Evolutionary conservation across 2,329 filamentous ascomycete genomes (phyloP).

Genomic region (Achaetomium macrosporum): DNA sequence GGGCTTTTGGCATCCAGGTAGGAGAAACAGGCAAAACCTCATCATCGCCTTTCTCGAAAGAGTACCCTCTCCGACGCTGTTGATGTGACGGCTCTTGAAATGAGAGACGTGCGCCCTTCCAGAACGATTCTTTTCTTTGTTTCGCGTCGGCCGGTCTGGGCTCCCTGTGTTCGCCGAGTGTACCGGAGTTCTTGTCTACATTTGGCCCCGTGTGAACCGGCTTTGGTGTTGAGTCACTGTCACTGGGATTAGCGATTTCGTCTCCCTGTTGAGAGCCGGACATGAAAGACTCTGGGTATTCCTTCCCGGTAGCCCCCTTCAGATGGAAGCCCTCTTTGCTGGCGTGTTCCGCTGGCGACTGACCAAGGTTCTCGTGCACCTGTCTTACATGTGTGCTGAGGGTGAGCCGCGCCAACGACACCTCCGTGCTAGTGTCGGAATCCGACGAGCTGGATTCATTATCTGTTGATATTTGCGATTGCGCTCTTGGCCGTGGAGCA

Average conservation of each 20-base stretch:
- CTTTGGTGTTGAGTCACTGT: too few species aligned
- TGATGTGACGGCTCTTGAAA: background rate
- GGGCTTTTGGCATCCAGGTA: background rate
- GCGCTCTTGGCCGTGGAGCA: background rate
- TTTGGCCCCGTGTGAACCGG: too few species aligned
- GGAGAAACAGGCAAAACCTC: conserved; percentile 5
- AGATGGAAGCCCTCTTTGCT: too few species aligned
- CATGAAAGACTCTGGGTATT: too few species aligned
- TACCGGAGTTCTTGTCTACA: too few species aligned
- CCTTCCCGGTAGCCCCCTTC: too few species aligned
- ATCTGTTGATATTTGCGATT: background rate
- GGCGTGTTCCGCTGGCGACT: too few species aligned
- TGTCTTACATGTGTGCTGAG: background rate
- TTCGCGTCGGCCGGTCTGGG: background rate
- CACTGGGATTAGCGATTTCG: too few species aligned
- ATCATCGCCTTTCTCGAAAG: conserved; percentile 11
- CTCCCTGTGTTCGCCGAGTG: background rate
- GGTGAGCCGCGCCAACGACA: too few species aligned
- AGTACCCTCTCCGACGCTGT: background rate
- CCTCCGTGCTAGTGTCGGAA: background rate
- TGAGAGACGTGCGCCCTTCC: background rate
- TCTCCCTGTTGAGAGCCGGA: too few species aligned
- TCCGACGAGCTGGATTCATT: conserved; percentile 3
- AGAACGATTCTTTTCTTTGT: background rate
- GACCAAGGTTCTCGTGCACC: too few species aligned